These are phyloP conservation scores for Plasmodium coatneyi DNA, from an alignment of 169 alveolate species.

Conservation along the genomic window DNA sequence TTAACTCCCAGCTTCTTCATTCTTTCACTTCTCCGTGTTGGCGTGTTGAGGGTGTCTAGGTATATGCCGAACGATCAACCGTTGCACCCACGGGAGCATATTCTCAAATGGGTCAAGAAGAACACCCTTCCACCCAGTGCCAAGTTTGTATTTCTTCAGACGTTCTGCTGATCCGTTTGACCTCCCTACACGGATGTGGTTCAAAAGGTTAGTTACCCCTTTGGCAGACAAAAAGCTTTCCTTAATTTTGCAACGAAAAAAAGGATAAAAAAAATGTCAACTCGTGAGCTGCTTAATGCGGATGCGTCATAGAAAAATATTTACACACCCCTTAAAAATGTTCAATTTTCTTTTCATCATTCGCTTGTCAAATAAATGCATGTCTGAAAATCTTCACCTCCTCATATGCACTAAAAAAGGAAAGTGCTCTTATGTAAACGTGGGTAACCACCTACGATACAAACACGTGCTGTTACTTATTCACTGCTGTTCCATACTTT, in stretches of 20 bases:
- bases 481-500: neutral
- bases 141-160: neutral
- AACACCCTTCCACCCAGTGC: neutral
- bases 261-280: neutral
- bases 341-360: neutral
- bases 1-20: constrained; percentile 69
- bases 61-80: neutral
- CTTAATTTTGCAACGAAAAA: neutral
- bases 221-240: neutral
- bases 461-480: neutral
- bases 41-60: neutral
- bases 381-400: neutral
- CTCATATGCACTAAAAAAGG: neutral
- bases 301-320: neutral
- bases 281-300: neutral
- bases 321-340: neutral
- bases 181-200: neutral
- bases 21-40: neutral
- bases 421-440: neutral
- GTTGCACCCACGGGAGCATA: neutral
- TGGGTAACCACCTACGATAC: neutral
- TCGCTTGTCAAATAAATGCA: neutral
- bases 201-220: neutral
- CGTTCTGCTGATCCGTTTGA: neutral
- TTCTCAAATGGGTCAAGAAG: neutral